Conservation (phyloP, 345 rosid genomes). For the Salix brachista region DNA sequence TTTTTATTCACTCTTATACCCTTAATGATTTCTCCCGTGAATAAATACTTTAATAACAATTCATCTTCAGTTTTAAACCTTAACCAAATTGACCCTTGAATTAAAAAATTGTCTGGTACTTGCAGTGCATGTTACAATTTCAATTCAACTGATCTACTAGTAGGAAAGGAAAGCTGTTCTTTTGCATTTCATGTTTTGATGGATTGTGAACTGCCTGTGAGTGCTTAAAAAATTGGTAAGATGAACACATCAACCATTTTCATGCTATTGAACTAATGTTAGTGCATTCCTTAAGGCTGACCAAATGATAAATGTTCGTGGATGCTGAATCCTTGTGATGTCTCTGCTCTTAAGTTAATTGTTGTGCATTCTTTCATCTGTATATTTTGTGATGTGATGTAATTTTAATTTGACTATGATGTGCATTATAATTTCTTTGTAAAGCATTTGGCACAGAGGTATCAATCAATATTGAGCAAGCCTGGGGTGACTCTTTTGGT, state of each 20-base stretch:
- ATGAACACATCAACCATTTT: slow-evolving; percentile 6
- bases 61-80: too few species aligned
- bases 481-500: slow-evolving; percentile 87
- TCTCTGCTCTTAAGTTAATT: neutral
- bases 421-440: slow-evolving; percentile 13
- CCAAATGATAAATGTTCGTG: neutral
- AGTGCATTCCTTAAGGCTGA: neutral
- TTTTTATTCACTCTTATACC: too few species aligned
- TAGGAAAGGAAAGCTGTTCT: neutral
- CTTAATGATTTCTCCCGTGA: too few species aligned
- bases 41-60: too few species aligned
- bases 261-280: neutral
- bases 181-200: neutral
- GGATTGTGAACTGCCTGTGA: neutral
- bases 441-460: slow-evolving; percentile 91
- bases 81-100: too few species aligned
- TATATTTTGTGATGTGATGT: neutral
- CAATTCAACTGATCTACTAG: neutral
- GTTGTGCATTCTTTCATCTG: neutral
- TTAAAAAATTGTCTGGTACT: neutral
- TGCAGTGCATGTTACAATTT: neutral
- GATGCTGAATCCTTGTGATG: neutral
- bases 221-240: neutral
- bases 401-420: neutral
- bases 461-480: slow-evolving; percentile 76